Evolutionary conservation across 768 basidiomycete species (phyloP).

Genomic region (Amyloporia xantha): DNA sequence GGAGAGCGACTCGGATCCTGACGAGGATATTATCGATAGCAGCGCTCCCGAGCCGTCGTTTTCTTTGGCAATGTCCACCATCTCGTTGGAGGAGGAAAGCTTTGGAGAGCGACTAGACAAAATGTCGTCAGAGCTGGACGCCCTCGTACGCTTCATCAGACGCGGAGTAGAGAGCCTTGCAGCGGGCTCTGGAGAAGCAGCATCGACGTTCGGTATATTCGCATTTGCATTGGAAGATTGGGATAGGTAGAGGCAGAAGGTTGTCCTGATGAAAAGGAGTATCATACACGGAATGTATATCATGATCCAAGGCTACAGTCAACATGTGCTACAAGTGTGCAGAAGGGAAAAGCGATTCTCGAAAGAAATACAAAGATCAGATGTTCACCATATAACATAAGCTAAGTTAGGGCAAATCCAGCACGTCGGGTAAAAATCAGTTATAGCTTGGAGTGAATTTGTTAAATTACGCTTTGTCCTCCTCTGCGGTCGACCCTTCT

Average conservation of each 20-base stretch:
- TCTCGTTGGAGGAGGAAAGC: conserved; percentile 37
- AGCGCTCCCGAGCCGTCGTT: conserved; percentile 31
- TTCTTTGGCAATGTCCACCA: conserved; percentile 28
- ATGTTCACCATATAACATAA: no score
- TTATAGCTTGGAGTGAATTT: no score
- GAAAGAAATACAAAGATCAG: no score
- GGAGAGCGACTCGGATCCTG: conserved; percentile 29
- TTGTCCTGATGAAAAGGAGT: background rate
- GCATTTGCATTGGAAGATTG: conserved; percentile 78
- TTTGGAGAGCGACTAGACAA: conserved; percentile 49
- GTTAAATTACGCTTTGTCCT: conserved; percentile 12
- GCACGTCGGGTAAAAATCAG: no score
- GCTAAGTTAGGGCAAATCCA: no score
- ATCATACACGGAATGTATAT: background rate
- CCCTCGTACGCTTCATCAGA: conserved; percentile 60
- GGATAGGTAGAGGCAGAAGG: conserved; percentile 40
- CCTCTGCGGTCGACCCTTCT: conserved; percentile 37
- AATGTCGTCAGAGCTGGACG: conserved; percentile 64
- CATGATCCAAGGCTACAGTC: background rate
- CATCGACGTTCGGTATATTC: conserved; percentile 60
- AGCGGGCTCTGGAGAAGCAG: conserved; percentile 50
- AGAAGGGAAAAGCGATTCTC: no score
- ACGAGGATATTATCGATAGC: conserved; percentile 19
- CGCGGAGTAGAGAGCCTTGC: conserved; percentile 66
- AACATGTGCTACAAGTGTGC: background rate